Evolutionary conservation across 345 rosid species (phyloP).

Genomic region (Brassica nigra): DNA sequence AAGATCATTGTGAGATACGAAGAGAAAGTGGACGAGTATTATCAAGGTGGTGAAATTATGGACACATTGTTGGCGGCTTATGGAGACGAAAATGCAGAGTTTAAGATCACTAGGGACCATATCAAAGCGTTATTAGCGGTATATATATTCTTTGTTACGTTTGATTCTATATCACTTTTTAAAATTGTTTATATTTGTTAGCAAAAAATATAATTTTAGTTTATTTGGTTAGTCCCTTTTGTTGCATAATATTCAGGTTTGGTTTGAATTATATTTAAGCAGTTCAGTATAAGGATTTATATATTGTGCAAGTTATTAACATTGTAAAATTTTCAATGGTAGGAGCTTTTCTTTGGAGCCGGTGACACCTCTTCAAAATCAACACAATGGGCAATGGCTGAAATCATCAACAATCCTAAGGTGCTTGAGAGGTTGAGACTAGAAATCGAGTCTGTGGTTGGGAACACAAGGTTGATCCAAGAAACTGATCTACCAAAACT

Average conservation of each 20-base stretch:
- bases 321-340: not conserved
- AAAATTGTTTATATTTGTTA: no score
- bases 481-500: slow-evolving; percentile 14
- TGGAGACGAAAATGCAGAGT: not conserved
- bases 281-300: no score
- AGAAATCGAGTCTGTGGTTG: slow-evolving; percentile 32
- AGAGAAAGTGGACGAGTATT: not conserved
- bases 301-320: no score
- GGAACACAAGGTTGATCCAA: slow-evolving; percentile 17
- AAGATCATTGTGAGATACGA: not conserved
- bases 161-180: not conserved
- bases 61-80: slow-evolving; percentile 34
- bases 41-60: slow-evolving; percentile 20
- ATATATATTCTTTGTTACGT: not conserved
- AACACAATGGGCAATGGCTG: slow-evolving; percentile 12
- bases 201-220: no score
- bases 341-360: slow-evolving; percentile 40
- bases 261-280: no score
- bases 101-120: not conserved
- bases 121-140: slow-evolving; percentile 33
- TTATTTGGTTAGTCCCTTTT: no score
- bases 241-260: no score
- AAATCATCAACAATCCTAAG: slow-evolving; percentile 10
- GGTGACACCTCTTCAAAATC: slow-evolving; percentile 10
- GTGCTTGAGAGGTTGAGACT: not conserved